Conservation (phyloP, 306 rosid genomes). For the Prunus davidiana region DNA sequence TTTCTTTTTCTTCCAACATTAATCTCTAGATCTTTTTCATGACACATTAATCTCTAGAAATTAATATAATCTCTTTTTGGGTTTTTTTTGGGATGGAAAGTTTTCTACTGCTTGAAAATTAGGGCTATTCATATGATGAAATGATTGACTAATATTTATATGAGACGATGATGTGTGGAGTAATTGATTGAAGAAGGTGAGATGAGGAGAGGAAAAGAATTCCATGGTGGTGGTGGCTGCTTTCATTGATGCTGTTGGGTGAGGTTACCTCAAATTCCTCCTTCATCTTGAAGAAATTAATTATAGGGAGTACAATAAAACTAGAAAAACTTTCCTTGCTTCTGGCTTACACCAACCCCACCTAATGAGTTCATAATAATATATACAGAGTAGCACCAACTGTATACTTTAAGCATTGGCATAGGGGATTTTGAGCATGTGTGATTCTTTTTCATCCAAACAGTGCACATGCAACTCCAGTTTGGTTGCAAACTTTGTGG, state of each 20-base stretch:
- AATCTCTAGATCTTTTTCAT: neutral
- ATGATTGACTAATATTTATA: neutral
- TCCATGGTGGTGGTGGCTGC: neutral
- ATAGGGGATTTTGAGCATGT: neutral
- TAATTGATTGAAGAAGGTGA: neutral
- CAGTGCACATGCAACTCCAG: neutral
- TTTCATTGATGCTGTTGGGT: constrained; percentile 14
- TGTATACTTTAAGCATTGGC: neutral
- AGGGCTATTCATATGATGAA: neutral
- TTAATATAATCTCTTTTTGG: neutral
- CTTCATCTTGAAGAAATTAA: neutral
- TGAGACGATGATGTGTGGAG: neutral
- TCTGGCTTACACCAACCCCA: neutral
- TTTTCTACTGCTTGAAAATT: neutral
- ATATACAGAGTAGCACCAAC: neutral
- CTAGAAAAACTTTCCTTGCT: neutral
- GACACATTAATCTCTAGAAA: neutral
- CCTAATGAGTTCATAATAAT: neutral
- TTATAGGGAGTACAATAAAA: neutral
- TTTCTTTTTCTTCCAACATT: neutral
- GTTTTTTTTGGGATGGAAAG: neutral
- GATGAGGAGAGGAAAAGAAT: constrained; percentile 1
- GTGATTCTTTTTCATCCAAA: neutral
- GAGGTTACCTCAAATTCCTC: constrained; percentile 3
- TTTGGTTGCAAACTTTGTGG: neutral